A percentile compares a stretch with the other conserved stretches of the same genome.
Evolutionary conservation across 495 filamentous ascomycete species (phyloP).

Genomic region (Annulohypoxylon maeteangense): DNA sequence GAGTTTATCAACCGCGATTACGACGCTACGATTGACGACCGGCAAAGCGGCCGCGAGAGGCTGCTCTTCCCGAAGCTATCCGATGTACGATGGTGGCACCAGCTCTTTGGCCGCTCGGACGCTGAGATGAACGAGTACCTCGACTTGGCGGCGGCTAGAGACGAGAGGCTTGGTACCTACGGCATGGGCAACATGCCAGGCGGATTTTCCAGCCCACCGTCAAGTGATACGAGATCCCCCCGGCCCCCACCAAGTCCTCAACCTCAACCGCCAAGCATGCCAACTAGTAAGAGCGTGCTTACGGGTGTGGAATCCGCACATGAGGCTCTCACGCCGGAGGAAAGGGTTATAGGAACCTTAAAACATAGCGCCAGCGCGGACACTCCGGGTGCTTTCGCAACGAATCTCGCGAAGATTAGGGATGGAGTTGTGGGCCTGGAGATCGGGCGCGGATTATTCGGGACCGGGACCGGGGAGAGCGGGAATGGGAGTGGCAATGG

Average conservation of each 20-base stretch:
- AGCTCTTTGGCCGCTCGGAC: slow-evolving; percentile 84
- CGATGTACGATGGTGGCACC: slow-evolving; percentile 89
- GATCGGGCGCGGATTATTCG: slow-evolving; percentile 50
- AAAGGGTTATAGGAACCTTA: slow-evolving; percentile 34
- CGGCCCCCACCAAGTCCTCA: slow-evolving; percentile 46
- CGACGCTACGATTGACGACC: slow-evolving; percentile 79
- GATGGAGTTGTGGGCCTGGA: slow-evolving; percentile 61
- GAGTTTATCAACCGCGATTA: slow-evolving; percentile 88
- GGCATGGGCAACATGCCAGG: slow-evolving; percentile 28
- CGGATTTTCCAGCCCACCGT: slow-evolving; percentile 26
- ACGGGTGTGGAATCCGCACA: slow-evolving; percentile 54
- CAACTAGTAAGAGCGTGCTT: slow-evolving; percentile 55
- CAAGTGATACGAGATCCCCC: slow-evolving; percentile 35
- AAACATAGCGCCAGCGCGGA: slow-evolving; percentile 57
- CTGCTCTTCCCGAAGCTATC: slow-evolving; percentile 79
- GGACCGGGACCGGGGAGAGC: slow-evolving; percentile 3
- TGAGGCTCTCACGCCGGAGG: slow-evolving; percentile 52
- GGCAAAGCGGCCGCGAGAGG: slow-evolving; percentile 78
- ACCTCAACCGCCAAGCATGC: slow-evolving; percentile 51
- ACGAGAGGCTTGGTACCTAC: slow-evolving; percentile 44
- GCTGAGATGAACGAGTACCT: slow-evolving; percentile 88
- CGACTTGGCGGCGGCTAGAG: slow-evolving; percentile 51
- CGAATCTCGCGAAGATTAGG: slow-evolving; percentile 51
- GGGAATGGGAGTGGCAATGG: not conserved
- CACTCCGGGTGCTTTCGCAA: slow-evolving; percentile 52